Conservation (phyloP, 2,329 filamentous ascomycete species). For the Alternaria tenuissima region DNA sequence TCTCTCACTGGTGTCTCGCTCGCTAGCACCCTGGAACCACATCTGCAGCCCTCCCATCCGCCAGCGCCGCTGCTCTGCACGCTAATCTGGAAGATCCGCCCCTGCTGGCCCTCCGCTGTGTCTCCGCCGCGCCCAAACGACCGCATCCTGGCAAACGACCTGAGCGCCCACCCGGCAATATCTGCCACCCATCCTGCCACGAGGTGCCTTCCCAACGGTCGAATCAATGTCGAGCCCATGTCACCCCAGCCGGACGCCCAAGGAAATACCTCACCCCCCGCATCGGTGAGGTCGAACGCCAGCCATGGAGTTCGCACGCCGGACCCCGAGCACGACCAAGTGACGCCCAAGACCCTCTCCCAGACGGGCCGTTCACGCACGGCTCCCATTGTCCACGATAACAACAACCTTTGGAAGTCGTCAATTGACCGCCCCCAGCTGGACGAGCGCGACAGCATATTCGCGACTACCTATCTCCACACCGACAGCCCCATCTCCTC, state of each 20-base stretch:
- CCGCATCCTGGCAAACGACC: slow-evolving; percentile 31
- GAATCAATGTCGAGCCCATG: slow-evolving; percentile 56
- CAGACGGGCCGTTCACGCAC: slow-evolving; percentile 52
- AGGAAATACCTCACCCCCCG: slow-evolving; percentile 51
- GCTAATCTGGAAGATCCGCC: slow-evolving; percentile 21
- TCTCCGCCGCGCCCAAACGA: slow-evolving; percentile 31
- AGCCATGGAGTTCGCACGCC: slow-evolving; percentile 31
- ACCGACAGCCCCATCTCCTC: slow-evolving; percentile 58
- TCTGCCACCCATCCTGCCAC: slow-evolving; percentile 48
- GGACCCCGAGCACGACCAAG: slow-evolving; percentile 23
- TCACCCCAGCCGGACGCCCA: slow-evolving; percentile 50
- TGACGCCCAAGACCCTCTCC: slow-evolving; percentile 47
- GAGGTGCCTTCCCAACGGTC: slow-evolving; percentile 38
- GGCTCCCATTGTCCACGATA: slow-evolving; percentile 44
- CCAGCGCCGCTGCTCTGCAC: slow-evolving; percentile 27
- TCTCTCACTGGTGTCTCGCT: slow-evolving; percentile 24
- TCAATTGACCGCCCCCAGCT: slow-evolving; percentile 60
- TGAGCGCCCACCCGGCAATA: slow-evolving; percentile 36
- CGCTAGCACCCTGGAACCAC: slow-evolving; percentile 21
- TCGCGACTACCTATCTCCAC: slow-evolving; percentile 67
- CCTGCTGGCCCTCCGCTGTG: slow-evolving; percentile 31
- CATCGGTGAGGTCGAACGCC: slow-evolving; percentile 51
- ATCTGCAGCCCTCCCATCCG: slow-evolving; percentile 14
- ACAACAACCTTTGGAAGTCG: slow-evolving; percentile 43
- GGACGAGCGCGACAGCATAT: slow-evolving; percentile 70